phyloP scores from a whole-genome alignment of 352 stramenopile genomes.

The Phytophthora nicotianae region DNA sequence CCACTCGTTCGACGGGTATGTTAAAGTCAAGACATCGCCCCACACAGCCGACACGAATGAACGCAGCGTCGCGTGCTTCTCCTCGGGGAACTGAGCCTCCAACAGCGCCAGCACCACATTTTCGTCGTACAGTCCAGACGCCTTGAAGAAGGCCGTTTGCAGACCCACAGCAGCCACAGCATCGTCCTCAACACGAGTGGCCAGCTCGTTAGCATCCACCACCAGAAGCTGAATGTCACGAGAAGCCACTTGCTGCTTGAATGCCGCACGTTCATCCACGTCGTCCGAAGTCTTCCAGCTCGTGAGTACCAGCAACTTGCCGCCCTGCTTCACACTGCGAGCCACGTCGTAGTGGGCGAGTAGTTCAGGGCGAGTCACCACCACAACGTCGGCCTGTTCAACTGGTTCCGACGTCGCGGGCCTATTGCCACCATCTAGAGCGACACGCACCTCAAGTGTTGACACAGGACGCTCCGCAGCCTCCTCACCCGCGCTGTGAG shows the following conservation, averaged over 20 bases:
- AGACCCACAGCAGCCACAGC: constrained; percentile 50
- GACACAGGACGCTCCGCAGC: constrained; percentile 40
- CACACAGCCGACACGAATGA: constrained; percentile 68
- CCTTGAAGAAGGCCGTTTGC: constrained; percentile 71
- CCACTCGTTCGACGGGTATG: constrained; percentile 59
- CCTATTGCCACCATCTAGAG: constrained; percentile 44
- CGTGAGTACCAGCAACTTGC: constrained; percentile 59
- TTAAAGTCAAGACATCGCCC: constrained; percentile 56
- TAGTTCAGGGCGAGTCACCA: constrained; percentile 55
- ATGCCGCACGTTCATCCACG: constrained; percentile 49
- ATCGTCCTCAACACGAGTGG: constrained; percentile 59
- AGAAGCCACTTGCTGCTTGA: constrained; percentile 64
- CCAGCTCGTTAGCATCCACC: constrained; percentile 58
- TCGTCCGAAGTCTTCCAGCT: constrained; percentile 74
- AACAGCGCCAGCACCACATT: constrained; percentile 63
- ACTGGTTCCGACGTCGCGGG: constrained; percentile 49
- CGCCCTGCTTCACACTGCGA: constrained; percentile 56
- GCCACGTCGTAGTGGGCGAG: constrained; percentile 60
- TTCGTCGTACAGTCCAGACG: constrained; percentile 59
- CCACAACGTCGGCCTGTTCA: constrained; percentile 62
- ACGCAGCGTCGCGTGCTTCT: constrained; percentile 52
- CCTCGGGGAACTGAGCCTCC: constrained; percentile 39
- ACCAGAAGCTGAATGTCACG: constrained; percentile 55
- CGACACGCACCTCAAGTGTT: constrained; percentile 64
- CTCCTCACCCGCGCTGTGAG: constrained; percentile 42